Evolutionary conservation across 345 rosid genomes (phyloP).

Genomic region (Ceriops zippeliana): DNA sequence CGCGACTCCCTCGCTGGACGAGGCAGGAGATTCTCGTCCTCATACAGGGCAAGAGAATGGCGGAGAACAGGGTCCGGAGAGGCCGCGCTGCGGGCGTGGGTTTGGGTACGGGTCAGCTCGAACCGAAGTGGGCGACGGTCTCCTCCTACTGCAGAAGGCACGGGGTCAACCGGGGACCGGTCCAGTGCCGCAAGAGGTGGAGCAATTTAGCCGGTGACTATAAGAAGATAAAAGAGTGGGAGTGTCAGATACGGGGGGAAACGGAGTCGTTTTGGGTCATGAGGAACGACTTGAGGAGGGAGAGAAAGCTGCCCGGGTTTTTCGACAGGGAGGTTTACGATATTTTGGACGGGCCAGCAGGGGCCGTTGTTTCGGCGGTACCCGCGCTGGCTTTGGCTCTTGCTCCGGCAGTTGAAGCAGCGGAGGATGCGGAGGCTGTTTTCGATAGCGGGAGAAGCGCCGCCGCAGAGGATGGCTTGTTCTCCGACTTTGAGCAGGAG

Average conservation of each 20-base stretch:
- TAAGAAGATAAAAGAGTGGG: constrained; percentile 98
- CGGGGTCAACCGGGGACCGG: constrained; percentile 94
- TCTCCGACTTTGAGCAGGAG: constrained; percentile 69
- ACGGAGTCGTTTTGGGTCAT: constrained; percentile 92
- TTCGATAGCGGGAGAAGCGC: constrained; percentile 70
- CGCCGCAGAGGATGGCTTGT: constrained; percentile 62
- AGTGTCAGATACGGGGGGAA: constrained; percentile 53
- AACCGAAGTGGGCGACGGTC: constrained; percentile 94
- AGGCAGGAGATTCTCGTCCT: constrained; percentile 91
- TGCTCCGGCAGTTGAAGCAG: constrained; percentile 2
- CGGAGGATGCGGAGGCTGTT: constrained; percentile 35
- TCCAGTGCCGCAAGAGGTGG: constrained; percentile 99
- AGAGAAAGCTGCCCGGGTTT: constrained; percentile 85
- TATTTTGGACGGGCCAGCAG: constrained; percentile 56
- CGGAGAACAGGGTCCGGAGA: constrained; percentile 79
- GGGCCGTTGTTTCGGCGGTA: constrained; percentile 14
- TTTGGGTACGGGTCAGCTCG: constrained; percentile 62
- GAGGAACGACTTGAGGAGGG: constrained; percentile 86
- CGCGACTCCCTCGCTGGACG: constrained; percentile 96
- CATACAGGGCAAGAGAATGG: constrained; percentile 90
- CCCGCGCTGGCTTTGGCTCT: constrained; percentile 43
- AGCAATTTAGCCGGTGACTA: constrained; percentile 95
- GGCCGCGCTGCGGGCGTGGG: constrained; percentile 70
- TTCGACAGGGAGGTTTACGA: constrained; percentile 94
- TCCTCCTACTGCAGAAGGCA: constrained; percentile 84